Base-by-base conservation (phyloP, 495 filamentous ascomycete genomes). In the Xylaria intraflava region DNA sequence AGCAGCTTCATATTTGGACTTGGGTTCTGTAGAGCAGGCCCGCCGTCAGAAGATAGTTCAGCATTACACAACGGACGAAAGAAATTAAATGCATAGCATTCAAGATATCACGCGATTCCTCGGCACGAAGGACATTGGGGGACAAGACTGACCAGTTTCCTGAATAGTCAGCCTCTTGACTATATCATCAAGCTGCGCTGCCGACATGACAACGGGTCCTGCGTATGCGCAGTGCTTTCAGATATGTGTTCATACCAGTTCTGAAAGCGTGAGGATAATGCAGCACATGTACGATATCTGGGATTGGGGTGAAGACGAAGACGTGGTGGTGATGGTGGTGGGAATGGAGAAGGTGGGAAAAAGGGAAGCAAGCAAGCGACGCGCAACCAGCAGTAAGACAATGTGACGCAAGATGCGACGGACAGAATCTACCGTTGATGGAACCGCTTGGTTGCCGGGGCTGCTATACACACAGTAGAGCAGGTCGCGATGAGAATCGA, bases 1-100 rank as follows among this genome's bases (percentile, higher is more conserved):
- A 38, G 90, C 87, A 49, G 86, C 78, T 65, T 87, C 86, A 45
- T 84, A 78, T 70, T 88, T 87, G 57, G 83, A 69, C 68, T 88
- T 87, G 41, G 85, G 66, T 71, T 94, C 90, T 93, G 59, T 22
- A 19, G 10, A 26, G 39, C 6, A 38, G 55, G 30, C 36, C 22
- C 43, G 22, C 20, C 23, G 40, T 43, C 31, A 55, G 52, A 40
- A n/a, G 19, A 19, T 10, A 40, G 3, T 44, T 10, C 17, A 30
- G n/a, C 27, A n/a, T n/a, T n/a, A n/a, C n/a, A n/a, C n/a, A n/a
- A n/a, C n/a, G n/a, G n/a, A n/a, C n/a, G n/a, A n/a, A n/a, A n/a
- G n/a, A n/a, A n/a, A 23, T 23, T 49, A 22, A 7, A 58, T 44
- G 12, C 23, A 16, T 20, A 16, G 8, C 19, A 20, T 20, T 44